A percentile compares a stretch with the other conserved stretches of the same genome.
Evolutionary conservation across 1,284 basidiomycete species (phyloP).

Genomic region (Boletus semigastroideus): DNA sequence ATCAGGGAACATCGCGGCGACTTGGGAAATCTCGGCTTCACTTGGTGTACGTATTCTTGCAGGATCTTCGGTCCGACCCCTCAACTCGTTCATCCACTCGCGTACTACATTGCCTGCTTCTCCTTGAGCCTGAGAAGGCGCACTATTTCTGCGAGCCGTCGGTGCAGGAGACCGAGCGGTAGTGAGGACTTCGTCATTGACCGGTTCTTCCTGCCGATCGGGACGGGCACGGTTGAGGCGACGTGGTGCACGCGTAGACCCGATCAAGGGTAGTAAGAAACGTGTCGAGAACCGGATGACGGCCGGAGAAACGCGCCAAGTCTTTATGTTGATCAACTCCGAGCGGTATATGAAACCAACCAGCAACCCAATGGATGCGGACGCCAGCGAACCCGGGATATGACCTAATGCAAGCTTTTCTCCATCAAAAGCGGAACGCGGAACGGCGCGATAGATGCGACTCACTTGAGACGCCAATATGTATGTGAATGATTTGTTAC

Average conservation of each 20-base stretch:
- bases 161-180: conserved; percentile 46
- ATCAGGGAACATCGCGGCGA: conserved; percentile 83
- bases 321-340: conserved; percentile 72
- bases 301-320: conserved; percentile 66
- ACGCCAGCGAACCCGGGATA: conserved; percentile 61
- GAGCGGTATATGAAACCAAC: conserved; percentile 79
- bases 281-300: conserved; percentile 51
- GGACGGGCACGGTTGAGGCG: conserved; percentile 61
- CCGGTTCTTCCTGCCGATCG: conserved; percentile 36
- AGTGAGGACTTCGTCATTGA: conserved; percentile 56
- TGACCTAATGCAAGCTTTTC: conserved; percentile 66
- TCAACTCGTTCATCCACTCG: conserved; percentile 81
- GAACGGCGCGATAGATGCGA: neutral
- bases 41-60: conserved; percentile 66
- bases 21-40: conserved; percentile 71
- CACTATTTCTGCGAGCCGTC: conserved; percentile 11
- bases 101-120: conserved; percentile 54
- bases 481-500: conserved; percentile 74
- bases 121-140: conserved; percentile 14
- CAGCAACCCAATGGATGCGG: conserved; percentile 62
- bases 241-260: conserved; percentile 54
- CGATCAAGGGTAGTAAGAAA: conserved; percentile 63
- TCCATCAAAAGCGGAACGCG: conserved; percentile 2
- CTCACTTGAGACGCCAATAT: conserved; percentile 65
- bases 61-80: conserved; percentile 56